Conservation (phyloP, 257 asterid species). For the Marsdenia floribunda region DNA sequence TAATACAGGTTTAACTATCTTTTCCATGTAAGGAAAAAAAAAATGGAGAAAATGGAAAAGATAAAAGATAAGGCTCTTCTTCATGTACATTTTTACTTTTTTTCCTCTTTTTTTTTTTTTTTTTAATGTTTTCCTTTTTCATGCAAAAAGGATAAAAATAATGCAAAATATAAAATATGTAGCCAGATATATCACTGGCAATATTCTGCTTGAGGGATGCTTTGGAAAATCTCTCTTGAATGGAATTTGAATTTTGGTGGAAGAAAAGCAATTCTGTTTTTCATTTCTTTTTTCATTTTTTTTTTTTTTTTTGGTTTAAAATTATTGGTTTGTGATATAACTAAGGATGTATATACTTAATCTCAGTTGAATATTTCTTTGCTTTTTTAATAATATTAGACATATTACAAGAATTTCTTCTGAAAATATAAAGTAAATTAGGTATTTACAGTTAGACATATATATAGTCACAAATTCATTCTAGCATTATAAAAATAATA, state of each 20-base stretch:
- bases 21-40: neutral
- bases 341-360: too few relatives aligned
- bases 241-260: constrained; percentile 3
- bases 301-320: too few relatives aligned
- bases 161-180: constrained; percentile 1
- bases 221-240: neutral
- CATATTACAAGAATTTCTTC: too few relatives aligned
- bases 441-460: too few relatives aligned
- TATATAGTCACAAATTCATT: too few relatives aligned
- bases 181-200: constrained; percentile 3
- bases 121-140: neutral
- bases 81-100: neutral
- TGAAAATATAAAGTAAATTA: too few relatives aligned
- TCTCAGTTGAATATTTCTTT: too few relatives aligned
- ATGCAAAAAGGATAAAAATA: neutral
- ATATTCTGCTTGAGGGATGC: neutral
- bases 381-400: too few relatives aligned
- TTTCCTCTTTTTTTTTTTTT: too few relatives aligned
- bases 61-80: neutral
- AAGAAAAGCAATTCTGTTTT: neutral
- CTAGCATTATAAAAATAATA: too few relatives aligned
- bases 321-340: too few relatives aligned
- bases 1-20: neutral
- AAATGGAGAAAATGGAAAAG: neutral
- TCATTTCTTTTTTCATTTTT: too few relatives aligned